Evolutionary conservation across 768 basidiomycete species (phyloP).

Genomic region (Rhizopogon sp.): DNA sequence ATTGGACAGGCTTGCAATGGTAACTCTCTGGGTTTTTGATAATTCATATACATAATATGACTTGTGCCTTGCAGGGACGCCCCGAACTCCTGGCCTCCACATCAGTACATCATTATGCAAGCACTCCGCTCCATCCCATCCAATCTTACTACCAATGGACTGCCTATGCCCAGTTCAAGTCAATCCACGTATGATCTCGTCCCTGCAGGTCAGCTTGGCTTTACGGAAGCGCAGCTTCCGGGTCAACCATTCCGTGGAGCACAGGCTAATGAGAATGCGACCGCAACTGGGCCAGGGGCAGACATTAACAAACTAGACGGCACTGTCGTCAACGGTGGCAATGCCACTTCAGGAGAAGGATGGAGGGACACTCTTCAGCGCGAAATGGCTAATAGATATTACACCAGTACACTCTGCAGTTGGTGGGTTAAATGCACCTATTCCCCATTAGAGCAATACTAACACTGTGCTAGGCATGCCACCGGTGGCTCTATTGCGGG

Average conservation of each 20-base stretch:
- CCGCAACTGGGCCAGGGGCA: slow-evolving; percentile 45
- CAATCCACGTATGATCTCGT: slow-evolving; percentile 65
- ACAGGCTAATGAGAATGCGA: slow-evolving; percentile 38
- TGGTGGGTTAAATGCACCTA: slow-evolving; percentile 49
- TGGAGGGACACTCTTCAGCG: slow-evolving; percentile 61
- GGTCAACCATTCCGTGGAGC: slow-evolving; percentile 49
- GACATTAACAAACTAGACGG: slow-evolving; percentile 55
- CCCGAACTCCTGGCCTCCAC: slow-evolving; percentile 88
- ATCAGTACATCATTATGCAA: slow-evolving; percentile 74
- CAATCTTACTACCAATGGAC: slow-evolving; percentile 54
- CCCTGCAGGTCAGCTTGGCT: slow-evolving; percentile 74
- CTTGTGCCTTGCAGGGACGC: slow-evolving; percentile 50
- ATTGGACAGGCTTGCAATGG: slow-evolving; percentile 78
- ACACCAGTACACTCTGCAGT: slow-evolving; percentile 79
- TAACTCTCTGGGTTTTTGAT: slow-evolving; percentile 18
- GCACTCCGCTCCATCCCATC: slow-evolving; percentile 73
- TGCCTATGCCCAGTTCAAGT: slow-evolving; percentile 46
- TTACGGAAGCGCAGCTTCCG: slow-evolving; percentile 67
- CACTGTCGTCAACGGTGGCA: slow-evolving; percentile 67
- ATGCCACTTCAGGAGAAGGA: slow-evolving; percentile 51
- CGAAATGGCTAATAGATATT: slow-evolving; percentile 82
- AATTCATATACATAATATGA: not conserved
- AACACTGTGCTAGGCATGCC: slow-evolving; percentile 51
- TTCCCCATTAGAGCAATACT: not conserved
- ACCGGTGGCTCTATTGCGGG: slow-evolving; percentile 83